Percentiles rank a stretch among this genome's conserved stretches.
phyloP scores from a whole-genome alignment of 176 grass and related monocot species.

The Oryza glumipatula region DNA sequence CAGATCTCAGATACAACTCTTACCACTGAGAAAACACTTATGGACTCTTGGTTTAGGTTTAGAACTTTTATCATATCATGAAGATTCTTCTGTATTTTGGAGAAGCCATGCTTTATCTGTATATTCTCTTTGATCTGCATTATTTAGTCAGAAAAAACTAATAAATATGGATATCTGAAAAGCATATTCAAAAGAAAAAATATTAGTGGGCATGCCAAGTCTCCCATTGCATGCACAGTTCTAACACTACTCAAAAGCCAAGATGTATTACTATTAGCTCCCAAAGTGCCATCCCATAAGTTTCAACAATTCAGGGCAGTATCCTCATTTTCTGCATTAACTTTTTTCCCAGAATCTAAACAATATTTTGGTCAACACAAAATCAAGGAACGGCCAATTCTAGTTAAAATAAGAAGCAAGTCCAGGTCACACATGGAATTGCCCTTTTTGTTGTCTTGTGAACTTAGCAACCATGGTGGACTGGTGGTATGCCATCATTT shows the following conservation, averaged over 20 bases:
- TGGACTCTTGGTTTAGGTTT: constrained; percentile 54
- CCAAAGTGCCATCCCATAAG: neutral
- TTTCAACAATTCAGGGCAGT: neutral
- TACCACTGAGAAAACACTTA: constrained; percentile 56
- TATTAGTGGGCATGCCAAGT: neutral
- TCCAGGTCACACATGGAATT: too few species aligned
- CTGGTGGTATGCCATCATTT: neutral
- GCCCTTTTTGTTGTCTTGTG: too few species aligned
- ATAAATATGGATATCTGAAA: constrained; percentile 8
- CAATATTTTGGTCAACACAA: too few species aligned
- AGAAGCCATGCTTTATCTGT: constrained; percentile 59
- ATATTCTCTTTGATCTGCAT: constrained; percentile 66
- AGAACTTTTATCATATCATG: constrained; percentile 77
- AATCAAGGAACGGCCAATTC: too few species aligned
- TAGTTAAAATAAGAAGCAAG: too few species aligned
- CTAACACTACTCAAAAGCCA: neutral
- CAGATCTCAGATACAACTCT: neutral
- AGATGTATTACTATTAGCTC: neutral
- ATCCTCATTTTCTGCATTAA: too few species aligned
- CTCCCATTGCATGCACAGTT: neutral
- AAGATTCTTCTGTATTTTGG: constrained; percentile 62
- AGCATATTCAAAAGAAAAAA: neutral
- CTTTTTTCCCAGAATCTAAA: too few species aligned
- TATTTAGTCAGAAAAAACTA: constrained; percentile 19
- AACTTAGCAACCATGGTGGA: too few species aligned